Evolutionary conservation across 169 alveolate genomes (phyloP), one percentile per base, ranked within the genome.

Genomic region (Plasmodium knowlesi): DNA sequence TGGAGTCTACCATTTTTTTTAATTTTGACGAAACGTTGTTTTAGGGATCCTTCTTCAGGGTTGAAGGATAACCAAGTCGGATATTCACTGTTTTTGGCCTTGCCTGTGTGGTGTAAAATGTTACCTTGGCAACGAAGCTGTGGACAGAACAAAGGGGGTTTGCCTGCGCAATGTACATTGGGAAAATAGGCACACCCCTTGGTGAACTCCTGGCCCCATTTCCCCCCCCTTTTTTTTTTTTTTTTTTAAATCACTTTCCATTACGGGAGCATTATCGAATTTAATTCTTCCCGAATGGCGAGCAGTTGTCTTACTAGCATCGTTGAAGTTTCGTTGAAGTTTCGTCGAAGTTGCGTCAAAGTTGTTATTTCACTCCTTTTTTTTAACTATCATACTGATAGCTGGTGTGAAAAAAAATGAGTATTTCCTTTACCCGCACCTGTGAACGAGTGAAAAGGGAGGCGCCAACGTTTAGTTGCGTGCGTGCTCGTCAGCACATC

Each of bases 1-100:
- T 88, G 41, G 94, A 88, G 88, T 88, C 94, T 3, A 88, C 94
- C 19, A 43, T 79, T 78, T 88, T 88, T 88, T 88, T 88, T 61
- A 88, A 88, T 88, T 88, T 88, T 61, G 94, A 88, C 72, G 94
- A 88, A 25, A 88, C 88, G 50, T 32, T 88, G 25, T 88, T 88
- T 80, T 88, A 80, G 70, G 57, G 43, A 25, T 28, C 16, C 28
- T 25, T 19, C 76, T 14, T 61, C 34, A 5, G 76, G 32, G 39
- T 2, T 32, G 5, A 28, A 6, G 37, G 76, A 0, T 8, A 2
- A 2, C 5, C 41, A 22, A 28, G 37, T 14, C 39, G 4, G 34
- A 25, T 25, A n/a, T 25, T 19, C 9, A 5, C n/a, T 3, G 16
- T 25, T 9, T 8, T 19, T 67, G 41, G 12, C 14, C 5, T 37